A percentile compares a stretch with the other conserved stretches of the same genome.
Conservation (phyloP, 192 early-diverging fungal species). For the Backusella circina region DNA sequence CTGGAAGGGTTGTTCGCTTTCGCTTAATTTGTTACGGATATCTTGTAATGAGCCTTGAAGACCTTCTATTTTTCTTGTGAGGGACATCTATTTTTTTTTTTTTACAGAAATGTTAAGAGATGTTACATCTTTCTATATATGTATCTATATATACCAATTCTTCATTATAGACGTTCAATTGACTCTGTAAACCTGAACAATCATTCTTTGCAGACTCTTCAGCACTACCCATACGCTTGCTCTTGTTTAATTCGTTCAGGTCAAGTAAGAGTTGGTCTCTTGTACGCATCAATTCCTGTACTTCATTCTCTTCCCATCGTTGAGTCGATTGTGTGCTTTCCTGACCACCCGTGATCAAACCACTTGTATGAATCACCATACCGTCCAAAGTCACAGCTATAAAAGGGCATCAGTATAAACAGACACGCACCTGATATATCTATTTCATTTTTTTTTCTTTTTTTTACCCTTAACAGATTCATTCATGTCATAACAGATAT, state of each 20-base stretch:
- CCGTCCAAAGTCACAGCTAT: constrained; percentile 91
- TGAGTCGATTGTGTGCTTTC: constrained; percentile 46
- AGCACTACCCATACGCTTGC: constrained; percentile 62
- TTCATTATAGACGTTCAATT: constrained; percentile 57
- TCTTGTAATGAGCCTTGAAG: constrained; percentile 56
- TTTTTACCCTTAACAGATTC: constrained; percentile 76
- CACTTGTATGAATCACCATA: constrained; percentile 92
- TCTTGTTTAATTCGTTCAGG: constrained; percentile 67
- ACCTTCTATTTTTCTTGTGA: constrained; percentile 54
- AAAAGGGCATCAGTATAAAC: background rate
- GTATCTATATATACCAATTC: constrained; percentile 43
- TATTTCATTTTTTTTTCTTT: background rate
- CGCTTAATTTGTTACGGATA: constrained; percentile 38
- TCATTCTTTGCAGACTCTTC: constrained; percentile 59
- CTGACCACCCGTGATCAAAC: constrained; percentile 89
- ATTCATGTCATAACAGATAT: constrained; percentile 79
- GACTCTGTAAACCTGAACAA: constrained; percentile 57
- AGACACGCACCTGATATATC: background rate
- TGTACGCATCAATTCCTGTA: constrained; percentile 74
- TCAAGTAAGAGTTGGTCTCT: constrained; percentile 69
- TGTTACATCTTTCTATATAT: no score
- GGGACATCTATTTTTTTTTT: constrained; percentile 34
- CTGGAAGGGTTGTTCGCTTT: background rate
- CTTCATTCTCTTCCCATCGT: constrained; percentile 86
- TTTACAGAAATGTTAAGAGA: no score